Evolutionary conservation across 208 protist species (phyloP), one percentile per base, ranked within the genome.

Genomic region (Polymyxa betae): DNA sequence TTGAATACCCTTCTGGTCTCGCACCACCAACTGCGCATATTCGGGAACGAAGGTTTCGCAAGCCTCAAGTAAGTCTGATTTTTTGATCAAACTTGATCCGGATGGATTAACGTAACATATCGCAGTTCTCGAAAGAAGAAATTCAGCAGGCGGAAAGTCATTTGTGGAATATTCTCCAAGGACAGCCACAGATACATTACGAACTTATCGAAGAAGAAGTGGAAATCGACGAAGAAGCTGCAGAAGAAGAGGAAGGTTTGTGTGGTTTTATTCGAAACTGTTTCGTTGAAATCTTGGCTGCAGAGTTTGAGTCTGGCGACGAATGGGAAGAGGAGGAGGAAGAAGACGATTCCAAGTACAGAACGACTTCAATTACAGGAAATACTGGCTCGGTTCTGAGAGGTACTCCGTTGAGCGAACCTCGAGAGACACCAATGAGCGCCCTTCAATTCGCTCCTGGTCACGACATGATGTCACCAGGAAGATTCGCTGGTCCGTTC

Each of bases 121-220:
- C 5, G 5, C 72, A 82, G 72, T 82, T 82, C 35, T 35, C 72
- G n/a, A 82, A 82, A 82, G 72, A 82, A 5, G 72, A 82, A 82
- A 43, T 82, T 12, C 10, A 20, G 5, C 35, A 35, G 12, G 72
- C 72, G 5, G 72, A 82, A 82, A n/a, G 72, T n/a, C 72, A 82
- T 82, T 43, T 82, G n/a, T 82, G 72, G 72, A 82, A 82, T n/a
- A 82, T 82, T 82, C 72, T 82, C 12, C 72, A 82, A 82, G 72
- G 72, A n/a, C 72, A 82, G n/a, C 72, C 72, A 20, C 72, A 82
- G n/a, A 43, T 82, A 43, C 72, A 82, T n/a, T 82, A 82, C n/a
- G 72, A 82, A 43, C 72, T 82, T 35, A 82, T 82, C 72, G 72
- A 82, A n/a, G 72, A 82, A 35, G 72, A 82, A 82, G 72, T 82